These are phyloP conservation scores for Neonectria magnoliae DNA, from an alignment of 2,329 filamentous ascomycete genomes.

Conservation along the genomic window DNA sequence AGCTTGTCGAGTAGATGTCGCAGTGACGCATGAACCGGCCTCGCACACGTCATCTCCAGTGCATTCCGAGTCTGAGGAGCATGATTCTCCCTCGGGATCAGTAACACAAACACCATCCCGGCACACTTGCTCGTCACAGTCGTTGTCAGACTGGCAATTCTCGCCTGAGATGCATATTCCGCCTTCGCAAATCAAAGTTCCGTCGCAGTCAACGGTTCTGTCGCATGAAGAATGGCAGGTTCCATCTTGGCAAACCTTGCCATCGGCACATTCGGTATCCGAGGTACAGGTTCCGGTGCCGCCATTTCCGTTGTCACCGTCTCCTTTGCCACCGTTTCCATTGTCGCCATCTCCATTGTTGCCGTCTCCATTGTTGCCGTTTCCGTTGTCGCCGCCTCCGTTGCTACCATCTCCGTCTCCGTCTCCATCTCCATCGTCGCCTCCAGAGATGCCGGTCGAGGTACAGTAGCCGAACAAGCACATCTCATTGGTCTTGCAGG, in stretches of 20 bases:
- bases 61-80: not conserved
- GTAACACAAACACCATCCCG: not conserved
- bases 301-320: not conserved
- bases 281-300: not conserved
- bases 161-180: not conserved
- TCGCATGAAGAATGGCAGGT: not conserved
- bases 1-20: not conserved
- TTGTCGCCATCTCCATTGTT: not conserved
- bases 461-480: constrained; percentile 31
- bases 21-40: not conserved
- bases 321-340: not conserved
- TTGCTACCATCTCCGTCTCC: not conserved
- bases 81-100: not conserved
- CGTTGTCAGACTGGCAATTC: not conserved
- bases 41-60: not conserved
- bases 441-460: not conserved
- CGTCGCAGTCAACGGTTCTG: not conserved
- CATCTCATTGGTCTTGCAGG: constrained; percentile 19
- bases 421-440: not conserved
- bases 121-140: not conserved
- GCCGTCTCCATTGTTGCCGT: constrained; percentile 14
- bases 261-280: not conserved
- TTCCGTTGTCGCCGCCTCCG: constrained; percentile 4
- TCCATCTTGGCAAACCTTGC: not conserved
- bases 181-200: not conserved